Evolutionary conservation across 441 rosid genomes (phyloP).

Genomic region (Populus tomentosa): DNA sequence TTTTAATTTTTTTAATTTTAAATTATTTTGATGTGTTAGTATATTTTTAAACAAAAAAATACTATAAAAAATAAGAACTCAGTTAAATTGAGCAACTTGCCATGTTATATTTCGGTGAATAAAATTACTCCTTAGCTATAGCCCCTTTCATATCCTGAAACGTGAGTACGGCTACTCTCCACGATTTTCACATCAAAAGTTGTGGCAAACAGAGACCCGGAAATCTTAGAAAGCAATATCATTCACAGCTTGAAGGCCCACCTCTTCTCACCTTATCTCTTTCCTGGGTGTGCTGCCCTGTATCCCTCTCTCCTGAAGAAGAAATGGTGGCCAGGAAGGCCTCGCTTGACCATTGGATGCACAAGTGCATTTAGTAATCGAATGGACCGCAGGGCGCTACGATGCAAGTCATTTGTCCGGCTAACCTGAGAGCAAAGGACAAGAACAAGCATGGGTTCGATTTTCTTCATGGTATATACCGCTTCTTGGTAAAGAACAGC

Average conservation of each 20-base stretch:
- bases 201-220: conserved; percentile 28
- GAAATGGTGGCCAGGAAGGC: background rate
- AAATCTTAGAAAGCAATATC: conserved; percentile 25
- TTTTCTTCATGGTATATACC: background rate
- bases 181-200: conserved; percentile 1
- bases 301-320: background rate
- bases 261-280: conserved; percentile 21
- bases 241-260: conserved; percentile 14
- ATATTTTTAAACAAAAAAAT: too few species aligned
- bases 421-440: background rate
- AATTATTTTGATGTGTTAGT: too few species aligned
- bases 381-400: conserved; percentile 17
- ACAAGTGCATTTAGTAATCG: background rate
- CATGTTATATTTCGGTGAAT: too few species aligned
- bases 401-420: background rate
- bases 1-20: too few species aligned
- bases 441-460: background rate
- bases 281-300: background rate
- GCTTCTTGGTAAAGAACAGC: background rate
- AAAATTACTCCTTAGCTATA: too few species aligned
- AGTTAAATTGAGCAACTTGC: too few species aligned
- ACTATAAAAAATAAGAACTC: too few species aligned
- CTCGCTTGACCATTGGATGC: background rate
- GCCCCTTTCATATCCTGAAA: conserved; percentile 1
- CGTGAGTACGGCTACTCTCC: background rate